These are phyloP conservation scores for Ganoderma resinaceum DNA, from an alignment of 1,284 basidiomycete genomes.

Conservation along the genomic window DNA sequence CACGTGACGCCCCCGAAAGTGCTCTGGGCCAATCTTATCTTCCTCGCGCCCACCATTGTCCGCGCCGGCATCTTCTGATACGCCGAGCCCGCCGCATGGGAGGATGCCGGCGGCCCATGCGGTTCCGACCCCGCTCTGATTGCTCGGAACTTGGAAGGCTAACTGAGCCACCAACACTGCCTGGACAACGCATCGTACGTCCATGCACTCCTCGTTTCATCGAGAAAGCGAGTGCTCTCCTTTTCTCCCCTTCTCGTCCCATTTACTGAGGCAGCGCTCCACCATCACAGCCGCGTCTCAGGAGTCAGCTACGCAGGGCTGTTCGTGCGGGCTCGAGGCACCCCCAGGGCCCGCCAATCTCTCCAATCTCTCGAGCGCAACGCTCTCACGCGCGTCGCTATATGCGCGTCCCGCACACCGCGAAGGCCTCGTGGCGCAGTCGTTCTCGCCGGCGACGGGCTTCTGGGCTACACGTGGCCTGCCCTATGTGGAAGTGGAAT, in stretches of 20 bases:
- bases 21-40: neutral
- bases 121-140: neutral
- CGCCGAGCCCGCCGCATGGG: neutral
- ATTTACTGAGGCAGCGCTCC: neutral
- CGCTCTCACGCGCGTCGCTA: neutral
- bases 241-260: neutral
- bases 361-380: neutral
- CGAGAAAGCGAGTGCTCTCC: neutral
- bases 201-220: neutral
- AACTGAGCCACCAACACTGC: neutral
- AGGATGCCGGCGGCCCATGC: neutral
- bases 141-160: neutral
- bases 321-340: neutral
- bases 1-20: no score
- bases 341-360: neutral
- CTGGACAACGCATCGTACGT: neutral
- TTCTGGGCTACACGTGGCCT: conserved; percentile 4
- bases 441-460: neutral
- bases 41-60: neutral
- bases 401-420: neutral
- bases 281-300: neutral
- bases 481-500: neutral
- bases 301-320: neutral
- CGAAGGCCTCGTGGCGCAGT: conserved; percentile 1
- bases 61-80: conserved; percentile 4